Evolutionary conservation across 208 protist species (phyloP).

Genomic region (Crithidia expoeki): DNA sequence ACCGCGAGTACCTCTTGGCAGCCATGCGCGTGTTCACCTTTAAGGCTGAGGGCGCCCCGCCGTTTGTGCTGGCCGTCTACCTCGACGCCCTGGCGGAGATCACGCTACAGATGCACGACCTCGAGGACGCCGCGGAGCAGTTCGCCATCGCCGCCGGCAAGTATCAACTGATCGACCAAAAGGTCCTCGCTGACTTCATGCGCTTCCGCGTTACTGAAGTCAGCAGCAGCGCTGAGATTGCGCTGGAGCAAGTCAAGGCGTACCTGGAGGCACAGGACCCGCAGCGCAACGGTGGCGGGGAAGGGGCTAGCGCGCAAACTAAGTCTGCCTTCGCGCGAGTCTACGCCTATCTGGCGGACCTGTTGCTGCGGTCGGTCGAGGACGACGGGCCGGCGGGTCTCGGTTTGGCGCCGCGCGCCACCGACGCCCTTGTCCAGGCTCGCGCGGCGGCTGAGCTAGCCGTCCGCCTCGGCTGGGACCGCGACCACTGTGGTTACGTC

Average conservation of each 20-base stretch:
- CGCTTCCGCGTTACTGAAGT: slow-evolving; percentile 67
- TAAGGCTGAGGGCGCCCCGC: slow-evolving; percentile 84
- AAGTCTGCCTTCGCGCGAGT: slow-evolving; percentile 62
- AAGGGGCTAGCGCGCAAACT: slow-evolving; percentile 25
- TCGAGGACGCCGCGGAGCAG: slow-evolving; percentile 83
- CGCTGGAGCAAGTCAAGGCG: slow-evolving; percentile 58
- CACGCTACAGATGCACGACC: slow-evolving; percentile 73
- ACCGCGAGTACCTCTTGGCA: slow-evolving; percentile 86
- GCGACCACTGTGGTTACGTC: slow-evolving; percentile 63
- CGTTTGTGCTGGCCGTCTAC: slow-evolving; percentile 86
- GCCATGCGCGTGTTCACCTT: slow-evolving; percentile 90
- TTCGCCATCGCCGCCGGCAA: slow-evolving; percentile 80
- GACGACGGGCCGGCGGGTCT: slow-evolving; percentile 13
- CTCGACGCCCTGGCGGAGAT: slow-evolving; percentile 85
- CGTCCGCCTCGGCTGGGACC: slow-evolving; percentile 68
- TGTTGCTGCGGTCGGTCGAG: slow-evolving; percentile 52
- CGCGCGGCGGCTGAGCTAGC: slow-evolving; percentile 53
- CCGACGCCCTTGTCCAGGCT: slow-evolving; percentile 40
- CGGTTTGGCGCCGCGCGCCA: slow-evolving; percentile 3
- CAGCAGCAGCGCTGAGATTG: slow-evolving; percentile 51
- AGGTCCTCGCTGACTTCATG: slow-evolving; percentile 81
- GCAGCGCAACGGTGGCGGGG: slow-evolving; percentile 35
- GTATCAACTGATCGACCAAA: slow-evolving; percentile 84
- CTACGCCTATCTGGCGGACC: slow-evolving; percentile 75
- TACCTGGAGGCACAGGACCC: slow-evolving; percentile 56